These are phyloP conservation scores for Phaeoacremonium minimum DNA, from an alignment of 2,329 filamentous ascomycete genomes.

Conservation along the genomic window DNA sequence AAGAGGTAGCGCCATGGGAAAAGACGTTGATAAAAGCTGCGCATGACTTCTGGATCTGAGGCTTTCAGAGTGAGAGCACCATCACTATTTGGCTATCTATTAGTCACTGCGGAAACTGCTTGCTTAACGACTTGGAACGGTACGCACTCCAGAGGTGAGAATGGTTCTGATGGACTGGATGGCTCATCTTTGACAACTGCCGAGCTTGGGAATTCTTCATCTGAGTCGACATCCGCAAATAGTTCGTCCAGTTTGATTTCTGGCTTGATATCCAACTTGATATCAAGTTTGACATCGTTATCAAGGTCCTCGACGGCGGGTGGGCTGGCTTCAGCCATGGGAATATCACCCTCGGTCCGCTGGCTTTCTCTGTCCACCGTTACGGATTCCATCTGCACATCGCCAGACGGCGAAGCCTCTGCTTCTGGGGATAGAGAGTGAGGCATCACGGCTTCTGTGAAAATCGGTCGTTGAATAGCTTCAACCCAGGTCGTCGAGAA, in stretches of 20 bases:
- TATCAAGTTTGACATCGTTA: conserved; percentile 44
- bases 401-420: conserved; percentile 12
- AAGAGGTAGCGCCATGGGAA: conserved; percentile 95
- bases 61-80: conserved; percentile 33
- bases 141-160: no score
- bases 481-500: no score
- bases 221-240: conserved; percentile 54
- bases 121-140: no score
- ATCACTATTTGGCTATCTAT: no score
- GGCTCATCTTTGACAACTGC: conserved; percentile 28
- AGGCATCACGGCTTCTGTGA: conserved; percentile 36
- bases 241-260: conserved; percentile 58
- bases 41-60: conserved; percentile 78
- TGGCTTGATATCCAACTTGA: no score
- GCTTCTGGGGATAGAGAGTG: conserved; percentile 34
- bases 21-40: conserved; percentile 89
- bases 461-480: no score
- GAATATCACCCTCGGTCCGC: conserved; percentile 28
- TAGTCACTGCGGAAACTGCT: no score
- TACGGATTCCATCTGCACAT: conserved; percentile 16
- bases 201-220: conserved; percentile 57
- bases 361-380: conserved; percentile 23
- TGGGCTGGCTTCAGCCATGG: conserved; percentile 31
- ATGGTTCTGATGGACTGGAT: no score
- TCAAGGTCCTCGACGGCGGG: conserved; percentile 22